A percentile compares a stretch with the other conserved stretches of the same genome.
Evolutionary conservation across 2,329 filamentous ascomycete genomes (phyloP).

Genomic region (Claviceps quebecensis): DNA sequence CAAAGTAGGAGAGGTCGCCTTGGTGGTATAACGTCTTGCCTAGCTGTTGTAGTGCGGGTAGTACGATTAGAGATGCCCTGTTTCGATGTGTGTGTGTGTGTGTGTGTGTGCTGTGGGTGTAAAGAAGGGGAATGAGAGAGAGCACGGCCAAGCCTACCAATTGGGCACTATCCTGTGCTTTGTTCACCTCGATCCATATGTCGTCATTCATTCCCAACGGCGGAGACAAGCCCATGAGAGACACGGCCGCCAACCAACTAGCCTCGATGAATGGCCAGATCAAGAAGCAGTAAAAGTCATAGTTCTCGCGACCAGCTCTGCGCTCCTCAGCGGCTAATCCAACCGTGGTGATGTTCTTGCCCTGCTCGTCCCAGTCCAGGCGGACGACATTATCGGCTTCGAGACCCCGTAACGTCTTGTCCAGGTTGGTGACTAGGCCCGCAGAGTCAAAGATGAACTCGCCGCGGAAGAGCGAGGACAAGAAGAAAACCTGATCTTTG

Average conservation of each 20-base stretch:
- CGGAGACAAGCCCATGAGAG: constrained; percentile 73
- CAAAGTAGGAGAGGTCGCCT: constrained; percentile 91
- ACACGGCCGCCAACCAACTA: constrained; percentile 80
- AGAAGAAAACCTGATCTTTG: constrained; percentile 67
- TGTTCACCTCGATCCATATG: constrained; percentile 64
- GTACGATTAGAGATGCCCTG: neutral
- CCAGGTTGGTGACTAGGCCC: constrained; percentile 65
- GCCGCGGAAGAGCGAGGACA: constrained; percentile 84
- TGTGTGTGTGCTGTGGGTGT: neutral
- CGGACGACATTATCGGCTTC: constrained; percentile 67
- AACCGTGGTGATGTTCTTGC: constrained; percentile 46
- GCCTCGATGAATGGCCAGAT: constrained; percentile 98
- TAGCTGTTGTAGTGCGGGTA: constrained; percentile 35
- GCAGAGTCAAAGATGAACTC: constrained; percentile 95
- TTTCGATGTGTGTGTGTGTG: neutral
- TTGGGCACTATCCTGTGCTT: constrained; percentile 70
- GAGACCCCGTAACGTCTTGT: constrained; percentile 62
- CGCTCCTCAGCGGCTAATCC: constrained; percentile 68
- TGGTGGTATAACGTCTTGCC: constrained; percentile 97
- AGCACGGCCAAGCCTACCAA: constrained; percentile 35
- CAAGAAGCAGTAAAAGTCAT: constrained; percentile 96
- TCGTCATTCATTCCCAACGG: constrained; percentile 45
- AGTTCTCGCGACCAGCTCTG: constrained; percentile 74
- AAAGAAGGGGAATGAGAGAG: neutral
- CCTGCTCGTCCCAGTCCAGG: constrained; percentile 39